Conservation (phyloP, 129 eudicot species). For the Lactuca sativa region DNA sequence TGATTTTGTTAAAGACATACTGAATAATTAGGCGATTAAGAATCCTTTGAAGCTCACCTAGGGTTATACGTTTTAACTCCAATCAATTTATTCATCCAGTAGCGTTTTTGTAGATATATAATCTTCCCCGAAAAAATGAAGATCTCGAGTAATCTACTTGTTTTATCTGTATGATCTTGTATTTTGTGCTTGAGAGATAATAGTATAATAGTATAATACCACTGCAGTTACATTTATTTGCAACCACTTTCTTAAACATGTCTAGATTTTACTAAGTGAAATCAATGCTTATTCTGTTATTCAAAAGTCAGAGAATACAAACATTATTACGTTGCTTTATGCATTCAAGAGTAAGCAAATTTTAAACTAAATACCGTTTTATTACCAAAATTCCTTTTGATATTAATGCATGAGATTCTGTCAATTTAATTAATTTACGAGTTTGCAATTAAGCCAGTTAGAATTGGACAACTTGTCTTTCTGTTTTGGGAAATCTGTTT, state of each 20-base stretch:
- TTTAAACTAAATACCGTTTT: not conserved
- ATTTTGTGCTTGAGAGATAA: slow-evolving; percentile 1
- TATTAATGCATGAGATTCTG: slow-evolving; percentile 11
- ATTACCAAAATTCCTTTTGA: slow-evolving; percentile 5
- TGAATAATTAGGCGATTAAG: not conserved
- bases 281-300: slow-evolving; percentile 16
- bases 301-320: slow-evolving; percentile 1
- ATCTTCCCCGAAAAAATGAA: not conserved
- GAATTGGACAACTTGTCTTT: slow-evolving; percentile 11
- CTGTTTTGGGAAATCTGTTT: slow-evolving; percentile 13
- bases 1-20: not conserved
- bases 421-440: slow-evolving; percentile 19
- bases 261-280: slow-evolving; percentile 14
- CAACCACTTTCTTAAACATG: slow-evolving; percentile 20
- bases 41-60: not conserved
- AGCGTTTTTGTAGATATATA: not conserved
- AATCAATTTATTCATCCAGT: slow-evolving; percentile 5
- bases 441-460: slow-evolving; percentile 4
- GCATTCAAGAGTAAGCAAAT: not conserved
- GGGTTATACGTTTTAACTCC: slow-evolving; percentile 13
- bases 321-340: slow-evolving; percentile 5
- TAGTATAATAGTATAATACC: not conserved
- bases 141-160: slow-evolving; percentile 14
- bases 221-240: not conserved
- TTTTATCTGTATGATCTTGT: slow-evolving; percentile 15